phyloP scores from a whole-genome alignment of 768 basidiomycete genomes.

The Panellus pusillus region DNA sequence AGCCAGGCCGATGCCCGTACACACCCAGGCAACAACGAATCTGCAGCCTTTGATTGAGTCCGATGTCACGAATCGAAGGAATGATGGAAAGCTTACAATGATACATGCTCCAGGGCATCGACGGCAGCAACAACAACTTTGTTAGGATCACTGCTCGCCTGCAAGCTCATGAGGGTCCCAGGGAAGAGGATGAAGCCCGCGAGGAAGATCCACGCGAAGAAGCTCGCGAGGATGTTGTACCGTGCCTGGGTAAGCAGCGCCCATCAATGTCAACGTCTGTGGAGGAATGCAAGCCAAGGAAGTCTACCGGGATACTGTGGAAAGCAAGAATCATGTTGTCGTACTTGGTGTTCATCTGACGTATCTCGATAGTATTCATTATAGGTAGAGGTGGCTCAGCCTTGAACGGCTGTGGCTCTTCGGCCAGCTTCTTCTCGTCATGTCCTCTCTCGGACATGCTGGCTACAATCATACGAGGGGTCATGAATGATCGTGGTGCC shows the following conservation, averaged over 20 bases:
- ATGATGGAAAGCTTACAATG: conserved; percentile 40
- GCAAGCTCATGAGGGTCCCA: conserved; percentile 56
- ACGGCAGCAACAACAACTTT: conserved; percentile 35
- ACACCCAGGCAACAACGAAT: conserved; percentile 56
- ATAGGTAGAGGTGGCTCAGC: conserved; percentile 4
- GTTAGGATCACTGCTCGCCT: conserved; percentile 22
- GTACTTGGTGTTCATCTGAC: conserved; percentile 50
- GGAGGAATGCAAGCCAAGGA: not conserved
- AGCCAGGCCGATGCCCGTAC: conserved; percentile 49
- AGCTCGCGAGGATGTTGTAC: conserved; percentile 51
- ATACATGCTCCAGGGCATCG: conserved; percentile 39
- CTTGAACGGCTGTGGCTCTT: not conserved
- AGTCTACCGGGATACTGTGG: conserved; percentile 46
- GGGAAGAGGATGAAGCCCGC: conserved; percentile 66
- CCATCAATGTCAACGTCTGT: not conserved
- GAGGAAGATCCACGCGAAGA: conserved; percentile 64
- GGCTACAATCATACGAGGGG: not conserved
- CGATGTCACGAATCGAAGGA: not conserved
- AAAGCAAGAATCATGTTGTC: conserved; percentile 63
- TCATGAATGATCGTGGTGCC: not conserved
- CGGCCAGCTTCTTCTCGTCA: not conserved
- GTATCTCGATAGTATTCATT: conserved; percentile 26
- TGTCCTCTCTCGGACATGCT: not conserved
- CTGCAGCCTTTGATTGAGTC: conserved; percentile 28
- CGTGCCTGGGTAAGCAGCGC: conserved; percentile 20